phyloP scores from a whole-genome alignment of 2,329 filamentous ascomycete species.

The Penicillium brevicompactum region DNA sequence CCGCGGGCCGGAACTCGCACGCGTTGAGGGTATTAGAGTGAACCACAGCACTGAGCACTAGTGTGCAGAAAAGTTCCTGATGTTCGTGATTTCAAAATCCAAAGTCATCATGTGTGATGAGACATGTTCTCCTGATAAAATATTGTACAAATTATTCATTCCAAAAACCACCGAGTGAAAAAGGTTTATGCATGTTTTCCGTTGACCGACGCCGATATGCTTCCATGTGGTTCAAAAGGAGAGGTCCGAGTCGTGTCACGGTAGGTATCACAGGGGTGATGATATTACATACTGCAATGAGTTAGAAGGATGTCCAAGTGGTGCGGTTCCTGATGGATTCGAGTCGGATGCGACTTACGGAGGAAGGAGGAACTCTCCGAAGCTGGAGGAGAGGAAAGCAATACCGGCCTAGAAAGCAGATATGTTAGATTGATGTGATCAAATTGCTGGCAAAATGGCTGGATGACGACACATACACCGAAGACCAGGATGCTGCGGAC shows the following conservation, averaged over 20 bases:
- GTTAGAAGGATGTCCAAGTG: slow-evolving; percentile 6
- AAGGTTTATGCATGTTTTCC: slow-evolving; percentile 16
- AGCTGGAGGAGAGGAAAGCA: slow-evolving; percentile 67
- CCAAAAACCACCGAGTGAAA: slow-evolving; percentile 15
- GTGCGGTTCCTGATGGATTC: slow-evolving; percentile 16
- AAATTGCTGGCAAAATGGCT: not conserved
- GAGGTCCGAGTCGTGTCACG: slow-evolving; percentile 11
- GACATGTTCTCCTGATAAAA: slow-evolving; percentile 14
- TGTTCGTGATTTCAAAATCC: slow-evolving; percentile 23
- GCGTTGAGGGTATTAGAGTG: not conserved
- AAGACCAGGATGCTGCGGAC: slow-evolving; percentile 70
- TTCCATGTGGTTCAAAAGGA: slow-evolving; percentile 12
- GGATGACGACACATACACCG: slow-evolving; percentile 56
- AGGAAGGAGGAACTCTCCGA: slow-evolving; percentile 68
- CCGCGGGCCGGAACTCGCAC: not conserved
- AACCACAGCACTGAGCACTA: slow-evolving; percentile 9
- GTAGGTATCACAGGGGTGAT: slow-evolving; percentile 11
- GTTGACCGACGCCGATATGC: slow-evolving; percentile 23
- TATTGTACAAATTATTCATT: slow-evolving; percentile 27
- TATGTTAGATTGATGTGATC: slow-evolving; percentile 14
- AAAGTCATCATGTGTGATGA: slow-evolving; percentile 6
- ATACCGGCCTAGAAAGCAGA: slow-evolving; percentile 59
- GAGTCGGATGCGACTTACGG: slow-evolving; percentile 46
- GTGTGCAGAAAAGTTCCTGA: slow-evolving; percentile 20
- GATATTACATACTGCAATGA: slow-evolving; percentile 15